Evolutionary conservation across 2,329 filamentous ascomycete genomes (phyloP).

Genomic region (Colletotrichum sp.): DNA sequence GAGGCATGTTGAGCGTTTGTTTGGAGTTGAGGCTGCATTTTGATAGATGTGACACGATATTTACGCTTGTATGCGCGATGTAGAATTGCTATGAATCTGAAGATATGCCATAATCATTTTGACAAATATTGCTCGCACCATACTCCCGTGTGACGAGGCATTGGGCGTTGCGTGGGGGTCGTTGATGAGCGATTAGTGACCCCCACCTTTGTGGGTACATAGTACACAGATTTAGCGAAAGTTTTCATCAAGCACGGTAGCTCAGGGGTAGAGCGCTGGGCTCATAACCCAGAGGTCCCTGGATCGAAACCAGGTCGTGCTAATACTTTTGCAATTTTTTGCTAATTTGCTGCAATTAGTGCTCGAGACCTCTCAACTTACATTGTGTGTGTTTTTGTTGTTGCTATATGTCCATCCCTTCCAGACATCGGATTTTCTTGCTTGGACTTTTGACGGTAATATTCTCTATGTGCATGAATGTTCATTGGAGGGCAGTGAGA

Average conservation of each 20-base stretch:
- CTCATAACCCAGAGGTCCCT: conserved; percentile 22
- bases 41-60: neutral
- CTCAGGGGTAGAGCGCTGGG: conserved; percentile 22
- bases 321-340: neutral
- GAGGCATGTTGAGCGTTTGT: neutral
- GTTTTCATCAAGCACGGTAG: conserved; percentile 5
- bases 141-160: neutral
- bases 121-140: neutral
- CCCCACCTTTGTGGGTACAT: neutral
- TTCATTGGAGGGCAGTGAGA: too few species aligned
- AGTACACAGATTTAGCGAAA: fast-evolving
- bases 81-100: neutral
- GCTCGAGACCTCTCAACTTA: neutral
- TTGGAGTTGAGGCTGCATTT: neutral
- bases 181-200: fast-evolving
- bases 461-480: too few species aligned
- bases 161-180: neutral
- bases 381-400: neutral
- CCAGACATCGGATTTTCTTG: fast-evolving
- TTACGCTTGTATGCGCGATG: neutral
- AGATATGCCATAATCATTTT: neutral
- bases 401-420: neutral
- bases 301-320: conserved; percentile 20
- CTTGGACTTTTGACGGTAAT: too few species aligned
- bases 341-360: fast-evolving